Conservation (phyloP, 176 grass and related monocot genomes). For the Avena sativa region DNA sequence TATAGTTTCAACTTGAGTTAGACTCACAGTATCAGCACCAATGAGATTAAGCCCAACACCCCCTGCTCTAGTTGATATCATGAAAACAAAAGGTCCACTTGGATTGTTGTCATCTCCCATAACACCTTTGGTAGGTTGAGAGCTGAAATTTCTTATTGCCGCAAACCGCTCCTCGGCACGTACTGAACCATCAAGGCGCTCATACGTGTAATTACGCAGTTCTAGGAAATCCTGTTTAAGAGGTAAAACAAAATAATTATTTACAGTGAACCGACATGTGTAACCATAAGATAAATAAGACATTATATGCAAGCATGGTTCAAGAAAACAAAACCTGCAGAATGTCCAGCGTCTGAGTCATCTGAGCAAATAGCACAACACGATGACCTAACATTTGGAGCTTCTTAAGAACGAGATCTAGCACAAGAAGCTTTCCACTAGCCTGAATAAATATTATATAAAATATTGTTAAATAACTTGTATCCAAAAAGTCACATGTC, state of each 20-base stretch:
- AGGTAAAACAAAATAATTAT: constrained; percentile 23
- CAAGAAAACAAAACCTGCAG: constrained; percentile 70
- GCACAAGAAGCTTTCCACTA: constrained; percentile 88
- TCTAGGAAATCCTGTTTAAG: constrained; percentile 86
- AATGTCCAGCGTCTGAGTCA: constrained; percentile 98
- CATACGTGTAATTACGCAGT: constrained; percentile 87
- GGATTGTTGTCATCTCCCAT: constrained; percentile 51
- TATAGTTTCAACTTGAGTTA: constrained; percentile 44
- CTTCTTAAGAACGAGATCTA: constrained; percentile 86
- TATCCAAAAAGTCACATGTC: neutral
- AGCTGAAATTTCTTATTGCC: constrained; percentile 91
- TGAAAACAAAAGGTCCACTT: constrained; percentile 87
- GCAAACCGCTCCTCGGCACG: constrained; percentile 95
- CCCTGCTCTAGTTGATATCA: constrained; percentile 98
- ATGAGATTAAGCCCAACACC: constrained; percentile 98
- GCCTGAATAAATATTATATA: constrained; percentile 61
- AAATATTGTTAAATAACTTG: constrained; percentile 15
- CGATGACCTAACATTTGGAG: constrained; percentile 72
- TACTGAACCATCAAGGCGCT: constrained; percentile 92
- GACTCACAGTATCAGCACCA: constrained; percentile 95
- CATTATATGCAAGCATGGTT: constrained; percentile 15
- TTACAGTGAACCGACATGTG: neutral
- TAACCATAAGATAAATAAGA: constrained; percentile 14
- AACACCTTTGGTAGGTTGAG: constrained; percentile 50
- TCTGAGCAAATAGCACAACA: constrained; percentile 95